Percentiles rank a stretch among this genome's conserved stretches.
Evolutionary conservation across 805 yeast genomes (phyloP).

Genomic region (Candida nemodendra): DNA sequence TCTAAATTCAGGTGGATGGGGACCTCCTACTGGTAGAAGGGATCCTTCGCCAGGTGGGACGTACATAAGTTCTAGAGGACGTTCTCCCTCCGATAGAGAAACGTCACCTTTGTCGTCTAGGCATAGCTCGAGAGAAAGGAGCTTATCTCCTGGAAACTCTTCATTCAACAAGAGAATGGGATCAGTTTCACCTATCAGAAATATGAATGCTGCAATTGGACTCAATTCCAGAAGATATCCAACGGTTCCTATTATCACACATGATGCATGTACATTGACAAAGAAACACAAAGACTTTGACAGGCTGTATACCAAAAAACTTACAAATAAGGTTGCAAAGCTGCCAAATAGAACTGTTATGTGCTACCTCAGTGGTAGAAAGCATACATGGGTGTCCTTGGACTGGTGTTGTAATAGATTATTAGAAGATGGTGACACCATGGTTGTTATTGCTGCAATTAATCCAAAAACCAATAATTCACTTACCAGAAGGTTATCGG

Average conservation of each 20-base stretch:
- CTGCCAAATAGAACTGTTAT: slow-evolving; percentile 55
- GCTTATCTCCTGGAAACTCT: slow-evolving; percentile 21
- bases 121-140: slow-evolving; percentile 18
- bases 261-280: slow-evolving; percentile 43
- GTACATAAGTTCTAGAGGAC: slow-evolving; percentile 12
- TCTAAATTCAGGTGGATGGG: slow-evolving; percentile 25
- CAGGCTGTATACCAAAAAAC: slow-evolving; percentile 39
- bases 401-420: slow-evolving; percentile 64
- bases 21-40: slow-evolving; percentile 16
- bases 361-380: slow-evolving; percentile 67
- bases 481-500: slow-evolving; percentile 21
- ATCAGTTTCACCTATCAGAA: slow-evolving; percentile 23
- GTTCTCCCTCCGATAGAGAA: slow-evolving; percentile 21
- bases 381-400: slow-evolving; percentile 79
- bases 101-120: slow-evolving; percentile 15
- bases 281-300: slow-evolving; percentile 49
- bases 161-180: slow-evolving; percentile 13
- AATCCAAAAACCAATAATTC: slow-evolving; percentile 27
- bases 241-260: slow-evolving; percentile 37
- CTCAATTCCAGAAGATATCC: slow-evolving; percentile 28
- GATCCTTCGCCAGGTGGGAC: slow-evolving; percentile 23
- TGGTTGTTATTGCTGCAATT: slow-evolving; percentile 60
- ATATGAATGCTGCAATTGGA: slow-evolving; percentile 6
- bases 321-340: slow-evolving; percentile 31
- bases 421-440: slow-evolving; percentile 62